Evolutionary conservation across 371 early-diverging fungal species (phyloP).

Genomic region (Parasitella parasitica): DNA sequence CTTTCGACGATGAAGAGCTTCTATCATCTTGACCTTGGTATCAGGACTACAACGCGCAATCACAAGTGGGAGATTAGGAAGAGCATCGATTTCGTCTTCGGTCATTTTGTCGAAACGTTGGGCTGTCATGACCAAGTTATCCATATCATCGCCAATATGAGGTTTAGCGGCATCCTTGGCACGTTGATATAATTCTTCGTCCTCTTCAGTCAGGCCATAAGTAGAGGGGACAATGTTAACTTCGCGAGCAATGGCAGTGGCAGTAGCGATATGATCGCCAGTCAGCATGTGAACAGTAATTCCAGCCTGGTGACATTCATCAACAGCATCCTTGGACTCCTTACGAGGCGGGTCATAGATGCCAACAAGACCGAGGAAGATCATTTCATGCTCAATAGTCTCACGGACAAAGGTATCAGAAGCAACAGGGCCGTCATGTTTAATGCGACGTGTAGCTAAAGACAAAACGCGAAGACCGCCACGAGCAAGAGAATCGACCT

Average conservation of each 20-base stretch:
- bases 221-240: slow-evolving; percentile 79
- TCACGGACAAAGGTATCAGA: slow-evolving; percentile 58
- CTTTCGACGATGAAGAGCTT: slow-evolving; percentile 85
- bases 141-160: slow-evolving; percentile 26
- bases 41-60: slow-evolving; percentile 96
- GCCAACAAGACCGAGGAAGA: slow-evolving; percentile 89
- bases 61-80: slow-evolving; percentile 83
- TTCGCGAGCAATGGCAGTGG: slow-evolving; percentile 90
- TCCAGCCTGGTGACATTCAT: slow-evolving; percentile 86
- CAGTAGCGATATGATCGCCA: slow-evolving; percentile 93
- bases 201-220: slow-evolving; percentile 30
- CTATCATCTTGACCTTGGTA: slow-evolving; percentile 96
- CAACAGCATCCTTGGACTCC: slow-evolving; percentile 76
- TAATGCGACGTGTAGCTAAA: slow-evolving; percentile 51
- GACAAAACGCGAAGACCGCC: slow-evolving; percentile 73
- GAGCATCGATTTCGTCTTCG: slow-evolving; percentile 75
- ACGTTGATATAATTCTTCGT: slow-evolving; percentile 8
- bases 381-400: slow-evolving; percentile 70
- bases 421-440: slow-evolving; percentile 36
- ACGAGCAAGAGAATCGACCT: slow-evolving; percentile 57
- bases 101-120: slow-evolving; percentile 80
- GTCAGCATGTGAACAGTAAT: slow-evolving; percentile 96
- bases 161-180: slow-evolving; percentile 8
- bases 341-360: slow-evolving; percentile 92
- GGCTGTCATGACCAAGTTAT: slow-evolving; percentile 79